Conservation (phyloP, 768 basidiomycete genomes). For the Mycena maculata region DNA sequence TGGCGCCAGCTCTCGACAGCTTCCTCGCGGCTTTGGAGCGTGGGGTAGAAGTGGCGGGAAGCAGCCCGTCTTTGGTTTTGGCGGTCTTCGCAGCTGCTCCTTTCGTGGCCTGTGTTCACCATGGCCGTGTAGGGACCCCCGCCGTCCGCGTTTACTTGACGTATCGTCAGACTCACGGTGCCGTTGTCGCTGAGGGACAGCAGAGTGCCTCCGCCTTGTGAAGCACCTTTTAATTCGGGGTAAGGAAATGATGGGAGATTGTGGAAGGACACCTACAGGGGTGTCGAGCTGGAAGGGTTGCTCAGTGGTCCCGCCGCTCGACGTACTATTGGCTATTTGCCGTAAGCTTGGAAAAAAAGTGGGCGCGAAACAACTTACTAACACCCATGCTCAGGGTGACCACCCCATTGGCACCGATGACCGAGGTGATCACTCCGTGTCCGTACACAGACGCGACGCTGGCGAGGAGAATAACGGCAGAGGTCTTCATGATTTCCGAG, state of each 20-base stretch:
- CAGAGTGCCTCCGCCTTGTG: slow-evolving; percentile 36
- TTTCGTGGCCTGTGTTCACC: slow-evolving; percentile 41
- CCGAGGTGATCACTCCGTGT: slow-evolving; percentile 39
- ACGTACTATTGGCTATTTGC: slow-evolving; percentile 26
- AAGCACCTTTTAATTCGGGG: slow-evolving; percentile 16
- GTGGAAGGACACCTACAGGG: slow-evolving; percentile 22
- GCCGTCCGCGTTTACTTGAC: slow-evolving; percentile 47
- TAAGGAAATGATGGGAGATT: neutral
- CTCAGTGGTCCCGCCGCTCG: slow-evolving; percentile 40
- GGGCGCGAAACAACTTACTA: slow-evolving; percentile 20
- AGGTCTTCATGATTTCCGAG: slow-evolving; percentile 30
- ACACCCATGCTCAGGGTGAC: slow-evolving; percentile 40
- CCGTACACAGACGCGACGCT: slow-evolving; percentile 36
- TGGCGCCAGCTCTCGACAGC: slow-evolving; percentile 26
- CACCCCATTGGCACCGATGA: slow-evolving; percentile 43
- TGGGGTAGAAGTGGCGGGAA: slow-evolving; percentile 31
- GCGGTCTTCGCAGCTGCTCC: neutral
- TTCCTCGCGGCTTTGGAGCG: slow-evolving; percentile 29
- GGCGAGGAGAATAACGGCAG: slow-evolving; percentile 30
- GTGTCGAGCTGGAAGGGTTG: slow-evolving; percentile 45
- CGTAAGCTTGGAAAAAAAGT: neutral
- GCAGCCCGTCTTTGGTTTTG: slow-evolving; percentile 12
- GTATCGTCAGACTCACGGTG: slow-evolving; percentile 37
- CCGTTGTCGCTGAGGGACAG: slow-evolving; percentile 40
- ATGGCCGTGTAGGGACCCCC: slow-evolving; percentile 43